Evolutionary conservation across 345 rosid genomes (phyloP).

Genomic region (Noccaea bulbosa): DNA sequence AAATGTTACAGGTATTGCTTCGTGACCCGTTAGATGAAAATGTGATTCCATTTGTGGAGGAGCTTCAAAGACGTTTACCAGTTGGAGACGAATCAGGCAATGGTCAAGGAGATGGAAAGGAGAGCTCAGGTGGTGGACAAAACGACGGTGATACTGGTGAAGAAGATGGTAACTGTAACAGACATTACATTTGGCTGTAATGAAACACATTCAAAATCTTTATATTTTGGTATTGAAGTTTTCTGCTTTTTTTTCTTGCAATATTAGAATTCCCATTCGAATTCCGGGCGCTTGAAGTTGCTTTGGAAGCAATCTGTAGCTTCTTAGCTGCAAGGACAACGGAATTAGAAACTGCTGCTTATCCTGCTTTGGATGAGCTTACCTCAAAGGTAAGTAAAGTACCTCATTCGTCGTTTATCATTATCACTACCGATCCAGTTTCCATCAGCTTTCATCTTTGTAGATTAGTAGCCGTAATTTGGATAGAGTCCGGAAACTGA

Average conservation of each 20-base stretch:
- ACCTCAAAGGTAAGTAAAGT: constrained; percentile 71
- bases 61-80: constrained; percentile 84
- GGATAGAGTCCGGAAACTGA: constrained; percentile 94
- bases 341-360: constrained; percentile 87
- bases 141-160: constrained; percentile 76
- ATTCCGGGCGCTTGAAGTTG: constrained; percentile 88
- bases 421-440: constrained; percentile 1
- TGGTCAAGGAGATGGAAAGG: constrained; percentile 60
- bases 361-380: constrained; percentile 97
- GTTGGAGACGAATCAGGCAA: constrained; percentile 41
- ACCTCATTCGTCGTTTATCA: not conserved
- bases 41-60: constrained; percentile 87
- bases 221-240: constrained; percentile 17
- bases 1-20: constrained; percentile 67
- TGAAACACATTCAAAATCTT: not conserved
- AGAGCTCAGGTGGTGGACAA: constrained; percentile 47
- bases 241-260: constrained; percentile 26
- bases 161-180: constrained; percentile 70
- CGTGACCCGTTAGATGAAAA: constrained; percentile 81
- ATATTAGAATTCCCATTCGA: constrained; percentile 81
- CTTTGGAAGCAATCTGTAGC: constrained; percentile 94
- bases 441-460: constrained; percentile 11
- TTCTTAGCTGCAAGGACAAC: constrained; percentile 89
- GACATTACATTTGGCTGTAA: not conserved
- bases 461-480: constrained; percentile 95